Evolutionary conservation across 495 filamentous ascomycete genomes (phyloP).

Genomic region (Penicillium pancosmium): DNA sequence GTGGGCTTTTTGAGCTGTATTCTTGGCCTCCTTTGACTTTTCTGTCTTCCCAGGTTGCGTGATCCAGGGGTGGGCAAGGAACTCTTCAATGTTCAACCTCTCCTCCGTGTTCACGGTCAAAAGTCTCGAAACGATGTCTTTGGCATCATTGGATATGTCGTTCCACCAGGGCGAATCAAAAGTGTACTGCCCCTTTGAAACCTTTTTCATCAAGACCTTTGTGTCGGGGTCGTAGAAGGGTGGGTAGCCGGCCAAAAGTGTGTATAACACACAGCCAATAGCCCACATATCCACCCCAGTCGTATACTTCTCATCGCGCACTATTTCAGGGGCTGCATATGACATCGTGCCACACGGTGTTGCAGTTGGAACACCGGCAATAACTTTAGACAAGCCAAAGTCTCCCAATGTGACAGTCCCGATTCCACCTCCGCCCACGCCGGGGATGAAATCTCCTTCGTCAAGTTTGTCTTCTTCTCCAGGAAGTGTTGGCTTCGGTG

Average conservation of each 20-base stretch:
- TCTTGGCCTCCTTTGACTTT: not conserved
- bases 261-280: not conserved
- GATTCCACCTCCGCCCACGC: constrained; percentile 69
- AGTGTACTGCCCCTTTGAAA: not conserved
- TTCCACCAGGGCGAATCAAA: constrained; percentile 5
- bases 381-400: constrained; percentile 1
- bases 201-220: constrained; percentile 2
- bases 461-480: constrained; percentile 90
- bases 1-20: not conserved
- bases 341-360: constrained; percentile 3
- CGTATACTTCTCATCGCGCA: constrained; percentile 2
- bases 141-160: constrained; percentile 1
- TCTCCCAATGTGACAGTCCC: not conserved
- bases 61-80: not conserved
- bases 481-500: constrained; percentile 66
- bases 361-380: not conserved
- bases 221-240: constrained; percentile 3
- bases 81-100: not conserved
- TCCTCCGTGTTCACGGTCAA: not conserved
- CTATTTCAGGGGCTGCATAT: constrained; percentile 1
- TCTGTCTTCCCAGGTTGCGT: not conserved
- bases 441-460: constrained; percentile 82
- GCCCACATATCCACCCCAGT: constrained; percentile 2
- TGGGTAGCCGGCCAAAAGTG: not conserved
- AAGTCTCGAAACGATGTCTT: not conserved